phyloP scores from a whole-genome alignment of 2,329 filamentous ascomycete genomes.

The Pseudonectria foliicola region DNA sequence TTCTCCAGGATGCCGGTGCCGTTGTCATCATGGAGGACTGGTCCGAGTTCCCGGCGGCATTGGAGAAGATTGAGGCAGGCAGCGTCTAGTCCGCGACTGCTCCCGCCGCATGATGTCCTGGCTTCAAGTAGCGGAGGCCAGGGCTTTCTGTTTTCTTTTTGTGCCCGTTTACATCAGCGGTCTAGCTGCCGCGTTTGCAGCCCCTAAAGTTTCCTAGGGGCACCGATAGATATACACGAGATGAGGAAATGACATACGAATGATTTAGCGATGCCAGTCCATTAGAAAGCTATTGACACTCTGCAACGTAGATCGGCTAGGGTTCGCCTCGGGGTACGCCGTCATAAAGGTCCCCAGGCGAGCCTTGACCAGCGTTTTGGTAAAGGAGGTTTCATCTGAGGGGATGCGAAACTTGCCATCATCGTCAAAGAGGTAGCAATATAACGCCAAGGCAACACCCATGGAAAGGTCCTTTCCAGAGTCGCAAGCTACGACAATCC shows the following conservation, averaged over 20 bases:
- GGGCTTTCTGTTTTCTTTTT: background rate
- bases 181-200: background rate
- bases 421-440: constrained; percentile 66
- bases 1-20: constrained; percentile 54
- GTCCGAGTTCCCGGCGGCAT: constrained; percentile 44
- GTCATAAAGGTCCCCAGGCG: constrained; percentile 78
- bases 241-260: constrained; percentile 12
- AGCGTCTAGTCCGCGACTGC: constrained; percentile 16
- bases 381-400: constrained; percentile 35
- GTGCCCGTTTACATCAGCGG: no score
- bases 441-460: constrained; percentile 66
- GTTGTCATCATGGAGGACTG: constrained; percentile 55
- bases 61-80: constrained; percentile 41
- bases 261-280: constrained; percentile 36
- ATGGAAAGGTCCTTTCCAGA: constrained; percentile 75
- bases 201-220: background rate
- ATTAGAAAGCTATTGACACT: constrained; percentile 89
- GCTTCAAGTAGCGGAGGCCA: constrained; percentile 11
- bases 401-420: constrained; percentile 40
- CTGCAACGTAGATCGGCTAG: constrained; percentile 77
- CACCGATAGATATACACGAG: constrained; percentile 11
- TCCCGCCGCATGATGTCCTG: constrained; percentile 3
- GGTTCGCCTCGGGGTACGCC: constrained; percentile 71
- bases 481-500: constrained; percentile 60
- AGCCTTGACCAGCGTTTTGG: constrained; percentile 71